Evolutionary conservation across 495 filamentous ascomycete species (phyloP), one percentile per base, ranked within the genome.

Genomic region (Massariosphaeria phaeospora): DNA sequence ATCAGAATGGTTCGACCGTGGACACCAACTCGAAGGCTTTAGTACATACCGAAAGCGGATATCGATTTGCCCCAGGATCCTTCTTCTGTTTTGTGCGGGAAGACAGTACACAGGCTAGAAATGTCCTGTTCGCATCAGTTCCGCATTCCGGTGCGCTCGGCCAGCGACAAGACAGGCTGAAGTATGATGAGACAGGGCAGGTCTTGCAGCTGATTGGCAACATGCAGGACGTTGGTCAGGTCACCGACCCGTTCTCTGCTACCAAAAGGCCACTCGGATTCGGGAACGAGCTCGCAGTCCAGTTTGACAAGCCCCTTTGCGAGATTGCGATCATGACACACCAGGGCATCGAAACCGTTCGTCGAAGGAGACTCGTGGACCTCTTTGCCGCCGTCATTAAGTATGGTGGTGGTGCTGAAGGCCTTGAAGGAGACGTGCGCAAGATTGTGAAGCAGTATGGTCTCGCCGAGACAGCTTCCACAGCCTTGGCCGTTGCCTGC

Each of bases 401-500:
- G 31, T 74, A 75, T 51, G 80, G 83, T n/a, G 75, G 80, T 3
- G 82, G 85, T 29, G 84, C 91, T 7, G 90, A 95, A 35, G 89
- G 83, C 3, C 64, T 90, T 3, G 86, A 94, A 45, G 81, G 76
- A 1, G 87, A 95, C 48, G 75, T 91, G 34, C 84, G 84, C 47
- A 87, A 79, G 48, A 95, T 97, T 63, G 84, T 89, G 50, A 75
- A 79, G 29, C 77, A 79, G 2, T 96, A 97, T 68, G 94, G 94
- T 29, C 78, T 87, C 1, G 81, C 80, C 1, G 93, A 99, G 66
- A 89, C 84, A 0, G 81, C 89, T 56, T 88, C 94, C 0, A 91
- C 90, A 47, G 89, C 94, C 9, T 76, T 99, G 18, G 94, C 94
- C 8, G 93, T 97, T n/a, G 90, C 90, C 12, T 99, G 93, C 67